phyloP scores from a whole-genome alignment of 2,329 filamentous ascomycete species.

The Westerdykella sp. region DNA sequence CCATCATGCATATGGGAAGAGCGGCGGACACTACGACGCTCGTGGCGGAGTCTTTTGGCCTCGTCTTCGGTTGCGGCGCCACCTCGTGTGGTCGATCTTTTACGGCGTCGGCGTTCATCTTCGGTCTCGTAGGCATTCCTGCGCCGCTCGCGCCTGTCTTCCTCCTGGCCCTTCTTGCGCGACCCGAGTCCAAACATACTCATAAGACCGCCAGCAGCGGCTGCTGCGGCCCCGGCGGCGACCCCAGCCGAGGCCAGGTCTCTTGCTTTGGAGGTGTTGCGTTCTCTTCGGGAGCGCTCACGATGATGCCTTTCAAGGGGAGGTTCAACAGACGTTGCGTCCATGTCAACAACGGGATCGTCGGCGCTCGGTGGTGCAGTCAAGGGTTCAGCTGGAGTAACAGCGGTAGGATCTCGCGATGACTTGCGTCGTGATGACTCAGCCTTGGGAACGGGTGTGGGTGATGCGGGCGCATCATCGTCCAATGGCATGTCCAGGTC shows the following conservation, averaged over 20 bases:
- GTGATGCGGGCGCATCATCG: conserved; percentile 30
- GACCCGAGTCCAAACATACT: conserved; percentile 44
- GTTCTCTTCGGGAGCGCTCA: conserved; percentile 40
- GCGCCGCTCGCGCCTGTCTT: conserved; percentile 29
- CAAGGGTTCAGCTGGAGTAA: conserved; percentile 28
- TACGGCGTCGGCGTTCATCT: conserved; percentile 34
- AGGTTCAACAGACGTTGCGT: conserved; percentile 33
- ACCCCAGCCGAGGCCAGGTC: conserved; percentile 38
- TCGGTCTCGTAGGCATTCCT: conserved; percentile 32
- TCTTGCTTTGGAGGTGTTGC: conserved; percentile 57
- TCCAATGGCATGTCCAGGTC: conserved; percentile 50
- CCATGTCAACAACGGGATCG: conserved; percentile 39
- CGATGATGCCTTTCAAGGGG: conserved; percentile 48
- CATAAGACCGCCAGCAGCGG: conserved; percentile 50
- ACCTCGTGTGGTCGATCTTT: conserved; percentile 32
- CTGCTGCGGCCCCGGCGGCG: conserved; percentile 25
- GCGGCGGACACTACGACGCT: conserved; percentile 31
- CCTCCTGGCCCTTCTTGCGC: conserved; percentile 29
- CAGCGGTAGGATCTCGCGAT: conserved; percentile 34
- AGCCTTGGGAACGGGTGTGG: conserved; percentile 27
- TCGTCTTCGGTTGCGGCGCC: conserved; percentile 31
- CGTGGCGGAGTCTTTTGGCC: conserved; percentile 32
- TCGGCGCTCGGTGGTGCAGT: conserved; percentile 37
- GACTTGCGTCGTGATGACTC: conserved; percentile 38
- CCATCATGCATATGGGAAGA: conserved; percentile 11